phyloP scores from a whole-genome alignment of 2,329 filamentous ascomycete species.

The Beauveria asiatica region DNA sequence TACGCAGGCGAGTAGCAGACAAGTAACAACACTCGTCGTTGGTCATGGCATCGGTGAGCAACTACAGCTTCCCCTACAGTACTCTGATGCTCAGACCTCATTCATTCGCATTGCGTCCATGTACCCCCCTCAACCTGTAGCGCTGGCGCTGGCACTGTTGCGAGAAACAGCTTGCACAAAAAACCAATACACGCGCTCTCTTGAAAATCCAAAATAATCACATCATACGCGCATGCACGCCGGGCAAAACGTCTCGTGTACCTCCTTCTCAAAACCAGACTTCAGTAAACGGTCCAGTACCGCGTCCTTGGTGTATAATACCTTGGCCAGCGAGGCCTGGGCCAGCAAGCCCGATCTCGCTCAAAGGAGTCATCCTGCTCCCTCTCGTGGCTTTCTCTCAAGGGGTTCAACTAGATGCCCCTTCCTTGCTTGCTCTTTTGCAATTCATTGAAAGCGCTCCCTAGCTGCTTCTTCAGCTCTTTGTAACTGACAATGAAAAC shows the following conservation, averaged over 20 bases:
- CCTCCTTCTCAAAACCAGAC: neutral
- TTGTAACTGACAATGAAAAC: conserved; percentile 84
- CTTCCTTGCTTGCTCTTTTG: conserved; percentile 36
- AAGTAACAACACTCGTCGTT: too few relatives aligned
- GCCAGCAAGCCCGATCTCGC: conserved; percentile 11
- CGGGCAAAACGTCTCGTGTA: neutral
- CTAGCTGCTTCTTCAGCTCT: conserved; percentile 65
- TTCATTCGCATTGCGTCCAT: too few relatives aligned
- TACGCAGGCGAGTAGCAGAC: too few relatives aligned
- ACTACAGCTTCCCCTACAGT: too few relatives aligned
- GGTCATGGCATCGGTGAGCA: too few relatives aligned
- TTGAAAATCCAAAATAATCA: too few relatives aligned
- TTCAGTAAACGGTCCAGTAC: conserved; percentile 4
- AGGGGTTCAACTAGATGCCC: conserved; percentile 24
- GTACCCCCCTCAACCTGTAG: too few relatives aligned
- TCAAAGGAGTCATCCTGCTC: neutral
- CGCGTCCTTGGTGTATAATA: neutral
- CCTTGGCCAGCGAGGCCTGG: conserved; percentile 1
- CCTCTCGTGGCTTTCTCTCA: neutral
- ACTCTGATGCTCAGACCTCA: too few relatives aligned
- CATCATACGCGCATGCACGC: neutral
- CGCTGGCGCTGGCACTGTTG: too few relatives aligned
- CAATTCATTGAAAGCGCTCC: conserved; percentile 50
- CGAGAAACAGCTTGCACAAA: too few relatives aligned
- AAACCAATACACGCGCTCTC: too few relatives aligned